Evolutionary conservation across 352 stramenopile genomes (phyloP), one percentile per base, ranked within the genome.

Genomic region (Pythium brassicae): DNA sequence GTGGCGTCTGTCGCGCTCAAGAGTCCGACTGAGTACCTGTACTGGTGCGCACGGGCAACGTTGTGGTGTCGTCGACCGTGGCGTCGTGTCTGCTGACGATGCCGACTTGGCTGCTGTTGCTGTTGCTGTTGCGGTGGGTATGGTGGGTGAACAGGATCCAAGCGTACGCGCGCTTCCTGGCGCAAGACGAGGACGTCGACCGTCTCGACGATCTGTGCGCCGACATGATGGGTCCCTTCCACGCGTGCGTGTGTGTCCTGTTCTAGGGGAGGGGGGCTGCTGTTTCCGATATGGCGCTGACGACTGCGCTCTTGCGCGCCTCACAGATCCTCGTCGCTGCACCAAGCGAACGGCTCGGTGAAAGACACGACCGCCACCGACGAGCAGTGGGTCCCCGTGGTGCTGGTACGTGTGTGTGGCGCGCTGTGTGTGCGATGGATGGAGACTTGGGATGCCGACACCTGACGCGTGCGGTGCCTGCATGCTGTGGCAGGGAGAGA

Each of bases 151-250:
- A 61, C 50, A 94, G 84, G 84, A 66, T 92, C 42, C 76, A 89
- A 66, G 75, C 81, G 39, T 95, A 95, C 55, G 83, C 83, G 22
- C 81, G 73, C 50, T 93, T 93, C 54, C 63, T 95, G n/a, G 71
- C 82, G 4, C 58, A 83, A 23, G 86, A 95, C 42, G 86, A 92
- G 59, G 86, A 95, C 26, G 78, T 91, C 7, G 49, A 62, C 54
- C 78, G 83, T 11, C 65, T 95, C 32, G 82, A 94, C 53, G 78
- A 88, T 20, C 64, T 95, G 11, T 92, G 83, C 40, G 69, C 74
- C 34, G 86, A 92, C 55, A 71, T 95, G 57, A 78, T 92, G 53
- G 86, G 86, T 5, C 83, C 83, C 0, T 87, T 89, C 48, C 78
- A 90, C 37, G 64, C 75, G 69, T 83, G 64, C 43, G 64, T 69